Base-by-base conservation (phyloP, 2,329 filamentous ascomycete species). In the Pseudocercospora crystallina region DNA sequence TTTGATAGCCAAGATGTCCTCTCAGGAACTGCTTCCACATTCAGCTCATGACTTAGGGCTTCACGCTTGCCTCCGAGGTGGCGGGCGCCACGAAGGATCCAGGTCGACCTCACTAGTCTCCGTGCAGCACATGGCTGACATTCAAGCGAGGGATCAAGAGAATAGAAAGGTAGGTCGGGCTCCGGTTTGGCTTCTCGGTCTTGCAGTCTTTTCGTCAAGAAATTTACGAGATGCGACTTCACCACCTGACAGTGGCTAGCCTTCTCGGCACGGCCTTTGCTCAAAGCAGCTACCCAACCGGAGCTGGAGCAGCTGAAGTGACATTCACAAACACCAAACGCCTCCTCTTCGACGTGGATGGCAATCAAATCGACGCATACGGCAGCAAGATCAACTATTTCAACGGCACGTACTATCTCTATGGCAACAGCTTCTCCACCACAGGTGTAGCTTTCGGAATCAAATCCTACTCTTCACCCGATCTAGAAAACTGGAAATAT, bases 281-380 rank as follows among this genome's bases (percentile, higher is more conserved):
- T 10, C 43, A 47, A 14, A 41, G 14, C n/a, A 12, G 12, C 30
- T 47, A 47, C 15, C 20, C 30, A 12, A 37, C n/a, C 26, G 33
- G 35, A 33, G 14, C 13, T 14, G 15, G 15, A 43, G 43, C 49
- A 15, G 35, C 38, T 14, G 46, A 56, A n/a, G 46, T 59, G 12
- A 61, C 58, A 12, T 63, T 61, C 32, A 56, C 44, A 2, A 63
- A 62, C 42, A 58, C 31, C 13, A 49, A 48, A 13, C 53, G 61
- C 14, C 43, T 63, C 2, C 44, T 63, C 2, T 63, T 63, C 40
- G 61, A 63, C 26, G 51, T 51, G 2, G 51, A 62, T 26, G 58
- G 61, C 17, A 61, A 58, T 38, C 61, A 62, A 38, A 61, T 62
- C 20, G 60, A 62, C 40, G 59, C 60, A 9, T 60, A 61, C 36